Conservation (phyloP, 345 rosid species). For the Laguncularia racemosa region DNA sequence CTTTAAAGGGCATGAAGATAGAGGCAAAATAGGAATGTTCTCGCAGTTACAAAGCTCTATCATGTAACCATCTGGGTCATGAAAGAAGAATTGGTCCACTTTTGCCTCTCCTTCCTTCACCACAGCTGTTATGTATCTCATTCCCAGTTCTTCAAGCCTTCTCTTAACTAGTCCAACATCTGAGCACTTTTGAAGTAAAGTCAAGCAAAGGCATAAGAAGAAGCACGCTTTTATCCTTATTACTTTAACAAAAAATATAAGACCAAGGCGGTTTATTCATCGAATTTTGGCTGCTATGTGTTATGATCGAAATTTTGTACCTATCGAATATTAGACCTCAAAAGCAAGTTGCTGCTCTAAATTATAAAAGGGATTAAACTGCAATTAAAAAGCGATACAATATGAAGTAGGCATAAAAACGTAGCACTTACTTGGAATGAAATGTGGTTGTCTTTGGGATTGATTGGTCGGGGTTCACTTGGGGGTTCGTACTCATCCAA, state of each 20-base stretch:
- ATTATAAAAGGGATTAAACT: too few relatives aligned
- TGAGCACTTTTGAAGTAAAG: background rate
- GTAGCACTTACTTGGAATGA: conserved; percentile 3
- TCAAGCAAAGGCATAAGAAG: background rate
- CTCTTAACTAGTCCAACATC: conserved; percentile 7
- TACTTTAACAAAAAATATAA: too few relatives aligned
- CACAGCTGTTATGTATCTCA: background rate
- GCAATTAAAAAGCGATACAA: background rate
- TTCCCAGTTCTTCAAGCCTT: background rate
- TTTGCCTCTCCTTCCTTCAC: conserved; percentile 3
- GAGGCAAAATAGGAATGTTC: conserved; percentile 2
- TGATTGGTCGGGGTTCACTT: background rate
- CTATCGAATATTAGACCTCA: too few relatives aligned
- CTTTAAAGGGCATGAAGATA: background rate
- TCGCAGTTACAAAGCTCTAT: conserved; percentile 5
- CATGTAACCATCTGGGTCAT: conserved; percentile 11
- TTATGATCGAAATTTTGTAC: too few relatives aligned
- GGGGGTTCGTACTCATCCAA: background rate
- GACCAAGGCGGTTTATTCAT: too few relatives aligned
- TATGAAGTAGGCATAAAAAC: background rate
- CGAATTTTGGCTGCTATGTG: too few relatives aligned
- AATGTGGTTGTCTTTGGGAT: conserved; percentile 8
- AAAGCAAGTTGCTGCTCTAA: too few relatives aligned
- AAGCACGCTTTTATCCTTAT: too few relatives aligned
- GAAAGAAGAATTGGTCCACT: conserved; percentile 7